Evolutionary conservation across 2,329 filamentous ascomycete species (phyloP).

Genomic region (Fusarium praegraminearum): DNA sequence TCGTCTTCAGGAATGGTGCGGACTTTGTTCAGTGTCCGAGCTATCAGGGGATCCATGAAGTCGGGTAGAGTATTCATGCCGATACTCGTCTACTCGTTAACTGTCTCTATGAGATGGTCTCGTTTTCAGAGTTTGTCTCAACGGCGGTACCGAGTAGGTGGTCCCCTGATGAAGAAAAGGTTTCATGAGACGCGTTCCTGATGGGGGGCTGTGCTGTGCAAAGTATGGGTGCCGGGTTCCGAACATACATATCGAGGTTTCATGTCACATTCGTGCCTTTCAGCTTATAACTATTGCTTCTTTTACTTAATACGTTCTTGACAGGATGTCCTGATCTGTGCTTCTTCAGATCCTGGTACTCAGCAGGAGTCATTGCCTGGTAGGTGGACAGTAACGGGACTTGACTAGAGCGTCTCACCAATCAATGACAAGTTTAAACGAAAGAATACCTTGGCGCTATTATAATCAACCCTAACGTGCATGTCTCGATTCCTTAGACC

Average conservation of each 20-base stretch:
- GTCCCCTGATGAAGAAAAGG: fast-evolving
- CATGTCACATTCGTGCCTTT: fast-evolving
- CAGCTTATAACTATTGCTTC: background rate
- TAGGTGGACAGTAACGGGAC: too few species aligned
- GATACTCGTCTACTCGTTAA: too few species aligned
- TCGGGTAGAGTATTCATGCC: background rate
- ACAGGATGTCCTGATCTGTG: background rate
- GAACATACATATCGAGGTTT: background rate
- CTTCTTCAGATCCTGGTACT: background rate
- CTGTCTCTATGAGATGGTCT: fast-evolving
- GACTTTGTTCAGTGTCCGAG: background rate
- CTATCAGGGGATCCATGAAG: background rate
- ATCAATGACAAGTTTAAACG: background rate
- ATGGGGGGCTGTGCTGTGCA: too few species aligned
- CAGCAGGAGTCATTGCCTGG: background rate
- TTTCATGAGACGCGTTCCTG: background rate
- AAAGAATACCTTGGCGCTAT: background rate
- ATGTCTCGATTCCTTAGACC: background rate
- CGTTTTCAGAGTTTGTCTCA: background rate
- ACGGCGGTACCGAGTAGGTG: background rate
- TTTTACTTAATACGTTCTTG: background rate
- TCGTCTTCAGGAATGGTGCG: slow-evolving; percentile 10
- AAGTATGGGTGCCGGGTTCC: background rate
- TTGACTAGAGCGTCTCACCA: background rate
- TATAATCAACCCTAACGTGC: background rate